phyloP scores from a whole-genome alignment of 2,329 filamentous ascomycete genomes.

The Aspergillus clavatus region DNA sequence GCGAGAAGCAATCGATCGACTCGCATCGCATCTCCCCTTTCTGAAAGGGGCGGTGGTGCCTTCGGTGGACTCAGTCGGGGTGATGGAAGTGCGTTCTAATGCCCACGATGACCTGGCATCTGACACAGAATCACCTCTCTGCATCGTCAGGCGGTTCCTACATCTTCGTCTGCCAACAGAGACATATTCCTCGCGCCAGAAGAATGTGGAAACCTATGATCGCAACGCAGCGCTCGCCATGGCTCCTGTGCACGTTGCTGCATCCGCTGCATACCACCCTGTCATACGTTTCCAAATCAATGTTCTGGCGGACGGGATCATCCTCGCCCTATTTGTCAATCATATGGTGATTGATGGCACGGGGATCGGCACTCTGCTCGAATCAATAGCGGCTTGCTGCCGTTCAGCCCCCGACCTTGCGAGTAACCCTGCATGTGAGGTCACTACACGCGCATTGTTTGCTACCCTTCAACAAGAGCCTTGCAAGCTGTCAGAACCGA shows the following conservation, averaged over 20 bases:
- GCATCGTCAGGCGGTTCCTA: not conserved
- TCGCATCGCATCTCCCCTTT: not conserved
- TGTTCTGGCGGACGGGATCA: not conserved
- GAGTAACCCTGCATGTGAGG: not conserved
- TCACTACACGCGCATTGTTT: not conserved
- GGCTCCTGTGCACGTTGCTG: slow-evolving; percentile 1
- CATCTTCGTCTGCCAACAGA: not conserved
- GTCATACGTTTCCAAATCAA: slow-evolving; percentile 5
- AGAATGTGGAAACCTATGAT: not conserved
- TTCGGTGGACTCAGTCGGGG: not conserved
- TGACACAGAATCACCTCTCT: not conserved
- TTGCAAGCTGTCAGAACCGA: not conserved
- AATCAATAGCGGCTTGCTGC: slow-evolving; percentile 3
- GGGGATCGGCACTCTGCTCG: slow-evolving; percentile 1
- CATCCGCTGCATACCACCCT: not conserved
- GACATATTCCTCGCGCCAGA: not conserved
- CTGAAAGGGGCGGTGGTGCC: not conserved
- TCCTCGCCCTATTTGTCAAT: slow-evolving; percentile 1
- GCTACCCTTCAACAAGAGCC: not conserved
- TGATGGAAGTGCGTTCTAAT: not conserved
- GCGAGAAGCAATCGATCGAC: not conserved
- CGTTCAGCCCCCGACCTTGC: not conserved
- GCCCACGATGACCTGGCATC: not conserved
- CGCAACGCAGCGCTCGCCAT: not conserved
- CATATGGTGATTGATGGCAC: slow-evolving; percentile 5